Evolutionary conservation across 768 basidiomycete genomes (phyloP).

Genomic region (Pleurotus salmoneostramineus): DNA sequence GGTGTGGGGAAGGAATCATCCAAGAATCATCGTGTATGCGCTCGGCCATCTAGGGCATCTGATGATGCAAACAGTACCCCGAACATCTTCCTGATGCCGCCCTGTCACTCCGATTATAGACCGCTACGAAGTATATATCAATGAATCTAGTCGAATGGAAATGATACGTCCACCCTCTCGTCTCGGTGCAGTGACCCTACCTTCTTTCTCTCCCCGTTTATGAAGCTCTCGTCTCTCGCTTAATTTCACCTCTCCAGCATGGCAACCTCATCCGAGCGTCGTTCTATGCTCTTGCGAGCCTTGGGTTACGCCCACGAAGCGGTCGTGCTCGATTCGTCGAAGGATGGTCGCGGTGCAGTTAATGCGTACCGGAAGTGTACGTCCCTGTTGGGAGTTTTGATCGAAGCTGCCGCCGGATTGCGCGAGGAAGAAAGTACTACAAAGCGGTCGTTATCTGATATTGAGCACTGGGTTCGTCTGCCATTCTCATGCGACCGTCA

Average conservation of each 20-base stretch:
- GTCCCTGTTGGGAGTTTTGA: not conserved
- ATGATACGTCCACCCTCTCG: too few species aligned
- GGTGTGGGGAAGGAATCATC: not conserved
- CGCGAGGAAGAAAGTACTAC: slow-evolving; percentile 1
- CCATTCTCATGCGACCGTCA: not conserved
- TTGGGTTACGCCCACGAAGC: slow-evolving; percentile 6
- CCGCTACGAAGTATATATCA: too few species aligned
- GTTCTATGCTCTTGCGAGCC: slow-evolving; percentile 1
- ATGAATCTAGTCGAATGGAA: too few species aligned
- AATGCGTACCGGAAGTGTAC: slow-evolving; percentile 1
- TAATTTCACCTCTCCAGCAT: not conserved
- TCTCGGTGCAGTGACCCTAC: too few species aligned
- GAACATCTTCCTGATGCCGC: too few species aligned
- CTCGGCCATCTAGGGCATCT: too few species aligned
- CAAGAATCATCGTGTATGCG: not conserved
- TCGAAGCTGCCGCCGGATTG: not conserved
- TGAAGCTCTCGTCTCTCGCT: too few species aligned
- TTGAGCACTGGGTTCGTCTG: not conserved
- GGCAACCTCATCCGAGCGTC: not conserved
- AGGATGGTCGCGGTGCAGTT: not conserved
- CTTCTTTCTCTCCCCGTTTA: too few species aligned
- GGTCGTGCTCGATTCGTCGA: not conserved
- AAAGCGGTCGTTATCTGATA: not conserved
- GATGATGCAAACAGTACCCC: too few species aligned
- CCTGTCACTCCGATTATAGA: too few species aligned